Conservation (phyloP, 345 rosid genomes). For the Brassica incana region DNA sequence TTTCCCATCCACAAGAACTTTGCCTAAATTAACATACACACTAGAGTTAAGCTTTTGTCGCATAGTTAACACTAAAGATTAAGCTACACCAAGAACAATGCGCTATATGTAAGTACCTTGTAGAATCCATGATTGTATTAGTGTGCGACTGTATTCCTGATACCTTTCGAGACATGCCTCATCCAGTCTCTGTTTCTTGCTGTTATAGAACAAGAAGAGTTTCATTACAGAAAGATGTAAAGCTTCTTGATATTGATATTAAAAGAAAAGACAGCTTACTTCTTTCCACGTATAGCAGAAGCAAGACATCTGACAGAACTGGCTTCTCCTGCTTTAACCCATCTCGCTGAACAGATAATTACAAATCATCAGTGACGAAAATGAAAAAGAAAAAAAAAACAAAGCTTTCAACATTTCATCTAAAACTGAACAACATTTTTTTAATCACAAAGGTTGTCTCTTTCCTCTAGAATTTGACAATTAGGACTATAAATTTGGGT, state of each 20-base stretch:
- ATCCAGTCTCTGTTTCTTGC: conserved; percentile 82
- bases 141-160: conserved; percentile 80
- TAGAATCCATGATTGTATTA: conserved; percentile 85
- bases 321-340: conserved; percentile 39
- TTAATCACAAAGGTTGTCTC: background rate
- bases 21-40: conserved; percentile 49
- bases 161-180: conserved; percentile 91
- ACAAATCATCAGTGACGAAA: conserved; percentile 1
- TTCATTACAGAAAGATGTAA: conserved; percentile 4
- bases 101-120: conserved; percentile 53
- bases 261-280: conserved; percentile 42
- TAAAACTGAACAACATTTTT: background rate
- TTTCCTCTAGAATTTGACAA: background rate
- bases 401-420: background rate
- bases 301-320: conserved; percentile 49
- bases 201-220: conserved; percentile 5
- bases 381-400: background rate
- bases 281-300: conserved; percentile 55
- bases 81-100: background rate
- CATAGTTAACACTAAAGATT: background rate
- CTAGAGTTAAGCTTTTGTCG: background rate
- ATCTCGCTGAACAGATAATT: conserved; percentile 44
- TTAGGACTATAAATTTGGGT: background rate
- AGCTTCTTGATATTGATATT: background rate
- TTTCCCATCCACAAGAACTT: conserved; percentile 89